Evolutionary conservation across 176 grass and related monocot genomes (phyloP).

Genomic region (Miscanthus lutarioriparius): DNA sequence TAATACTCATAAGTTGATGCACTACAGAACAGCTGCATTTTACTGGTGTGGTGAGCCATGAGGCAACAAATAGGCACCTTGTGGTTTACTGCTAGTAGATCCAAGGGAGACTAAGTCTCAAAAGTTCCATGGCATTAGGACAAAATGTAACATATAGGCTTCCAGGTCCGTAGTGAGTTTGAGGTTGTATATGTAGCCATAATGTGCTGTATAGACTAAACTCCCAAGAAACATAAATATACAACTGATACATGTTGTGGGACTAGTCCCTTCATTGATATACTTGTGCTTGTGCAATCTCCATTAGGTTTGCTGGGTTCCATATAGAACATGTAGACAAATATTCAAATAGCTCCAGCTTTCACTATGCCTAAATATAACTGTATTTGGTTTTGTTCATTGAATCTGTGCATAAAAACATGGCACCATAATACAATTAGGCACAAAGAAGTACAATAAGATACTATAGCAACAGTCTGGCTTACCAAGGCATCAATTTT

Average conservation of each 20-base stretch:
- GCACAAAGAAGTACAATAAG: background rate
- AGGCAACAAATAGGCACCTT: background rate
- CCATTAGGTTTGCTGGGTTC: slow-evolving; percentile 1
- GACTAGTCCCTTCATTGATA: background rate
- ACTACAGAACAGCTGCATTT: background rate
- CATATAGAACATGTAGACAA: background rate
- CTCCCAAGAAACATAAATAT: background rate
- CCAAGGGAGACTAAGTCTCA: background rate
- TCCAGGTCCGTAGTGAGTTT: background rate
- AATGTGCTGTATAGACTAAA: background rate
- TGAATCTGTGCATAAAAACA: slow-evolving; percentile 12
- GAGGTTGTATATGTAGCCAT: background rate
- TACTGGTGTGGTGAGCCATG: background rate
- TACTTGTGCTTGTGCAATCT: background rate
- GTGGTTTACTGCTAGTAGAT: background rate
- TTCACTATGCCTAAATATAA: background rate
- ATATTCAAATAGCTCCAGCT: background rate
- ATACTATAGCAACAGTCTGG: background rate
- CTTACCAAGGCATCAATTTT: slow-evolving; percentile 98
- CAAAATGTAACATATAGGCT: background rate
- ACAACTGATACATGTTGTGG: background rate
- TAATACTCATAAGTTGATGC: background rate
- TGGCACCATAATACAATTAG: background rate
- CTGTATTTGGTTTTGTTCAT: background rate
- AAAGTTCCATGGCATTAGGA: background rate